phyloP scores from a whole-genome alignment of 2,329 filamentous ascomycete species.

The Zymoseptoria crescenta region DNA sequence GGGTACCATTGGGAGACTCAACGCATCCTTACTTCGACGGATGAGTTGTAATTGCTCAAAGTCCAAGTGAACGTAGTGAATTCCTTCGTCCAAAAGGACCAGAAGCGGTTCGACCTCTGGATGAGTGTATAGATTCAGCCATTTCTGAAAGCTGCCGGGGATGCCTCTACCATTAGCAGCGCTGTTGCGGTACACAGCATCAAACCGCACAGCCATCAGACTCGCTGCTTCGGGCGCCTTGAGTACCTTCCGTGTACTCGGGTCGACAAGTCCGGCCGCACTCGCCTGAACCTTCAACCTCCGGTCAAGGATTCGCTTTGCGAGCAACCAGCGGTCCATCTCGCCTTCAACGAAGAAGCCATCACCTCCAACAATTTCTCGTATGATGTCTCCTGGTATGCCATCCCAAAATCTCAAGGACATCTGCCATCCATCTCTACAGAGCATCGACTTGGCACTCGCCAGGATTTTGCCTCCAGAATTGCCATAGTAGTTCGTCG shows the following conservation, averaged over 20 bases:
- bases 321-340: conserved; percentile 51
- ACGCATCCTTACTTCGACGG: conserved; percentile 42
- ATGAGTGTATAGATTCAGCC: conserved; percentile 46
- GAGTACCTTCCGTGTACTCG: conserved; percentile 35
- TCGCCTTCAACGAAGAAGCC: conserved; percentile 52
- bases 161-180: conserved; percentile 31
- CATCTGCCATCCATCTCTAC: conserved; percentile 51
- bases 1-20: conserved; percentile 48
- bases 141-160: conserved; percentile 41
- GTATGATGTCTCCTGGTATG: conserved; percentile 49
- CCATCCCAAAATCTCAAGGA: conserved; percentile 48
- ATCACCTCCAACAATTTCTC: conserved; percentile 52
- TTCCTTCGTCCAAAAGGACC: conserved; percentile 50
- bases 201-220: conserved; percentile 47
- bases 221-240: conserved; percentile 42
- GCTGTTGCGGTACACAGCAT: conserved; percentile 43
- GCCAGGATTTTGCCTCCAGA: conserved; percentile 48
- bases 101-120: conserved; percentile 49
- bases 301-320: conserved; percentile 47
- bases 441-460: conserved; percentile 52
- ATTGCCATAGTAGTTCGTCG: conserved; percentile 48
- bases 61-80: conserved; percentile 52
- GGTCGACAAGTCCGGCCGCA: conserved; percentile 41
- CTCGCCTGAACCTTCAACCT: conserved; percentile 41
- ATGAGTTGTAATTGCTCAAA: conserved; percentile 53